Conservation (phyloP, 176 grass and related monocot genomes). For the Rhynchospora pubera region DNA sequence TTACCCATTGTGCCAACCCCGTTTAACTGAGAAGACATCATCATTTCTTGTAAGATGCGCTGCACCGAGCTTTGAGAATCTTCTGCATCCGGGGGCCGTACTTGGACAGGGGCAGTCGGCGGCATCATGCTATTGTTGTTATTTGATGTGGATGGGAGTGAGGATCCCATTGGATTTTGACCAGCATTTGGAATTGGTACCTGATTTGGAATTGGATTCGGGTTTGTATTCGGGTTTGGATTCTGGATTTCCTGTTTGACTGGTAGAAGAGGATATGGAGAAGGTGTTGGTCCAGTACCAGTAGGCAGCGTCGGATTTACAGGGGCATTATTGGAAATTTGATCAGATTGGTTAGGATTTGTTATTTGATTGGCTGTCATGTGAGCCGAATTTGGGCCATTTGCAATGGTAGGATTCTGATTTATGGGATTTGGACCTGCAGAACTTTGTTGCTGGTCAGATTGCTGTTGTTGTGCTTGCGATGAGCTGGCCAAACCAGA, state of each 20-base stretch:
- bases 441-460: constrained; percentile 46
- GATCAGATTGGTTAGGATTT: constrained; percentile 64
- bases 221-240: background rate
- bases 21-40: constrained; percentile 84
- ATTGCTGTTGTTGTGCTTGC: constrained; percentile 51
- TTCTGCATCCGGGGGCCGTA: constrained; percentile 53
- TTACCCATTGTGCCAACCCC: constrained; percentile 32
- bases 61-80: constrained; percentile 89
- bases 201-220: constrained; percentile 22
- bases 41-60: constrained; percentile 77
- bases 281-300: constrained; percentile 3
- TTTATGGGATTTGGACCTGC: constrained; percentile 13
- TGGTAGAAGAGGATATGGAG: background rate
- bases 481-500: constrained; percentile 39
- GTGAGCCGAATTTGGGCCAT: constrained; percentile 25
- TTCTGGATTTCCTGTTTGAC: constrained; percentile 21
- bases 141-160: constrained; percentile 29
- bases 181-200: constrained; percentile 26
- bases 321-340: constrained; percentile 30
- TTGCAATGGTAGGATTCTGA: constrained; percentile 13
- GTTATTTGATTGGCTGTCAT: constrained; percentile 39
- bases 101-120: constrained; percentile 30
- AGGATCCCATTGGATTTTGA: constrained; percentile 39
- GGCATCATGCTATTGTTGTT: constrained; percentile 52
- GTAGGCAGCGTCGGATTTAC: constrained; percentile 25